Evolutionary conservation across 2,329 filamentous ascomycete genomes (phyloP).

Genomic region (Periconia macrospinosa): DNA sequence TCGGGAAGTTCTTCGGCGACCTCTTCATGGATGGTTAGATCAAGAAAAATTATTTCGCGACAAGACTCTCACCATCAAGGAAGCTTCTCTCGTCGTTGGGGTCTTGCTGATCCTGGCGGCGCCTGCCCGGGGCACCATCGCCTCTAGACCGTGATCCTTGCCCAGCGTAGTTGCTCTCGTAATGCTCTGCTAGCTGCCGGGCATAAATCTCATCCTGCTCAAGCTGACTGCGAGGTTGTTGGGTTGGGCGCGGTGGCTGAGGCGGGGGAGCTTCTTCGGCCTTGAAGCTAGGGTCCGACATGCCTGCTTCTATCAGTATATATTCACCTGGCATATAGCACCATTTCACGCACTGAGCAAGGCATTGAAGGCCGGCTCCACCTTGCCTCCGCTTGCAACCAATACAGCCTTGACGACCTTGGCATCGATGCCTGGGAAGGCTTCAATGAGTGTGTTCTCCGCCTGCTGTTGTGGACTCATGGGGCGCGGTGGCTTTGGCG

Average conservation of each 20-base stretch:
- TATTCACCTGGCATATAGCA: background rate
- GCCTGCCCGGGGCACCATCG: constrained; percentile 47
- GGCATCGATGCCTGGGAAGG: constrained; percentile 82
- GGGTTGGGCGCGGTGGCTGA: constrained; percentile 74
- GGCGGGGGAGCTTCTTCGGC: constrained; percentile 64
- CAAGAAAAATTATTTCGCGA: background rate
- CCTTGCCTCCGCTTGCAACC: constrained; percentile 78
- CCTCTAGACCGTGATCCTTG: constrained; percentile 35
- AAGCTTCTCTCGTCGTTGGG: constrained; percentile 75
- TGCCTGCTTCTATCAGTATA: constrained; percentile 42
- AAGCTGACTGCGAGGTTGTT: constrained; percentile 71
- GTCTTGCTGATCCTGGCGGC: constrained; percentile 53
- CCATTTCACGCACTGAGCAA: constrained; percentile 67
- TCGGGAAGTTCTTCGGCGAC: constrained; percentile 82
- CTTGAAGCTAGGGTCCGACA: constrained; percentile 58
- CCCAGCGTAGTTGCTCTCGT: constrained; percentile 53
- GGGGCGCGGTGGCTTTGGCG: constrained; percentile 80
- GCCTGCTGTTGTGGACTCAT: constrained; percentile 81
- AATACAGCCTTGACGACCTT: constrained; percentile 86
- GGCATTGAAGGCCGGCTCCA: constrained; percentile 95
- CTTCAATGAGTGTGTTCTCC: constrained; percentile 85
- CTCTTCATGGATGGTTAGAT: constrained; percentile 1
- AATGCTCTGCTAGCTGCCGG: constrained; percentile 89
- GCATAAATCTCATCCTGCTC: constrained; percentile 91
- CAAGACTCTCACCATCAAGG: constrained; percentile 65